Conservation (phyloP, 345 rosid genomes). For the Eucalyptus grandis region DNA sequence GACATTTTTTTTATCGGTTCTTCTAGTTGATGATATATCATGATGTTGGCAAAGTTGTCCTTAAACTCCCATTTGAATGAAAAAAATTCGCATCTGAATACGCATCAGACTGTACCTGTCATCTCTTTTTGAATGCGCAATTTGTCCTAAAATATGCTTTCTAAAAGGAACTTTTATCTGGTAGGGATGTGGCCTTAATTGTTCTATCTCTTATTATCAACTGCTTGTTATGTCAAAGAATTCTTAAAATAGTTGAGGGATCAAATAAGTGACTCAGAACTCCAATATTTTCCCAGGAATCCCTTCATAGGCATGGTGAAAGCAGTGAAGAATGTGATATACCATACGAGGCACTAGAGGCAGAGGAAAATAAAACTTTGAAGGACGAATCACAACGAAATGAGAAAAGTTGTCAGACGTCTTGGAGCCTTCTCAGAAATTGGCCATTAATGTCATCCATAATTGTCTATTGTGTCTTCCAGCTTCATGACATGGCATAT, state of each 20-base stretch:
- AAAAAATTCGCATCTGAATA: background rate
- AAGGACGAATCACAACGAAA: background rate
- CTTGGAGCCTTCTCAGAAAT: constrained; percentile 18
- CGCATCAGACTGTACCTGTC: background rate
- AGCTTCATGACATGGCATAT: constrained; percentile 49
- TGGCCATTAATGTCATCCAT: constrained; percentile 42
- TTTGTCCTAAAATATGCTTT: background rate
- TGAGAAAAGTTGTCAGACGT: background rate
- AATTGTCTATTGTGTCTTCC: constrained; percentile 28
- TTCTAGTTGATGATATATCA: background rate
- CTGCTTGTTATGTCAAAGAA: background rate
- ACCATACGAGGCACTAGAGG: background rate
- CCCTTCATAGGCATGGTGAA: constrained; percentile 27
- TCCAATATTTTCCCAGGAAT: constrained; percentile 18
- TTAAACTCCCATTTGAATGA: background rate
- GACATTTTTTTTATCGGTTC: background rate
- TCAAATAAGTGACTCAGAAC: background rate
- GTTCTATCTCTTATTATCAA: background rate
- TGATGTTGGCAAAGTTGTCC: background rate
- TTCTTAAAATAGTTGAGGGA: background rate
- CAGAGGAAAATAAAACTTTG: background rate
- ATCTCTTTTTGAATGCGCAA: background rate
- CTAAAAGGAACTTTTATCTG: background rate
- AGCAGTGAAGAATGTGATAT: background rate
- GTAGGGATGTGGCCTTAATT: background rate